Evolutionary conservation across 129 eudicot species (phyloP).

Genomic region (Saussurea involucrata): DNA sequence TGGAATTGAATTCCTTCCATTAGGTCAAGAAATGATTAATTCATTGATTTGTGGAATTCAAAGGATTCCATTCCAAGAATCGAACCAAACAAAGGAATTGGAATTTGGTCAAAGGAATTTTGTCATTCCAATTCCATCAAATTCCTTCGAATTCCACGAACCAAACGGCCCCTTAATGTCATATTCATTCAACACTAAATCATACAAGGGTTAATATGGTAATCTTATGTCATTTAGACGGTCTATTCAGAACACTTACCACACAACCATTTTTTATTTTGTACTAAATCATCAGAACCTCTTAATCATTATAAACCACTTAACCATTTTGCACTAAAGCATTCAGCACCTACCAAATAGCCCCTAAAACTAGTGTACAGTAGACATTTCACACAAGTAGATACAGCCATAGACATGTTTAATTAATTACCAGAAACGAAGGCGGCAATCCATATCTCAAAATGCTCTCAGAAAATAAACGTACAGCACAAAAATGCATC

Average conservation of each 20-base stretch:
- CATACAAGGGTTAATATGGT: background rate
- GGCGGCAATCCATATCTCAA: slow-evolving; percentile 93
- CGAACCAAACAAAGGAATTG: too few relatives aligned
- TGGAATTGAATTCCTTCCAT: too few relatives aligned
- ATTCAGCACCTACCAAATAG: background rate
- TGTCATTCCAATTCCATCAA: too few relatives aligned
- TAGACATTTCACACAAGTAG: background rate
- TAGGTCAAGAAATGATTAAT: too few relatives aligned
- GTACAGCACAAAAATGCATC: slow-evolving; percentile 99
- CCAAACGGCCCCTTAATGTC: too few relatives aligned
- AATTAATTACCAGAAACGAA: slow-evolving; percentile 64
- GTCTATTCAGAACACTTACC: background rate
- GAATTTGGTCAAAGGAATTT: too few relatives aligned
- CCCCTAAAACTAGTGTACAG: background rate
- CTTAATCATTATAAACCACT: background rate
- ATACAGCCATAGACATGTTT: background rate
- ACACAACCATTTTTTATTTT: background rate
- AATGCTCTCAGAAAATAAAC: slow-evolving; percentile 81
- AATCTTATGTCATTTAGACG: background rate
- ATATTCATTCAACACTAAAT: background rate
- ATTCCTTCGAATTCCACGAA: too few relatives aligned
- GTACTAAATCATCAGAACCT: background rate
- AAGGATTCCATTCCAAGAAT: too few relatives aligned
- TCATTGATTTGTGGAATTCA: too few relatives aligned
- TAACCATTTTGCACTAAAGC: background rate